These are phyloP conservation scores for Paecilomyces sp. DNA, from an alignment of 2,329 filamentous ascomycete genomes.

Conservation along the genomic window DNA sequence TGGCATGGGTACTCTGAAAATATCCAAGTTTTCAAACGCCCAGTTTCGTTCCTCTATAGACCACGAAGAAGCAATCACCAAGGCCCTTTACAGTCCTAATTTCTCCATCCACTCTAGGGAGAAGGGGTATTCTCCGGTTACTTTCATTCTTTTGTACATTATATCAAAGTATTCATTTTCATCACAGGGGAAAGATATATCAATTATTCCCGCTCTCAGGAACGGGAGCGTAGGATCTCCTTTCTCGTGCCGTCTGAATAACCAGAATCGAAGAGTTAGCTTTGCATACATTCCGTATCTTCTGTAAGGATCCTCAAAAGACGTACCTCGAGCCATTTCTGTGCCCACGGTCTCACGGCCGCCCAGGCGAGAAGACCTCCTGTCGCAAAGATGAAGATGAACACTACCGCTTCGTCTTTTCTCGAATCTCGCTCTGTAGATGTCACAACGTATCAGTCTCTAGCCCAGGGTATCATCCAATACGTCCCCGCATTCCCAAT, in stretches of 20 bases:
- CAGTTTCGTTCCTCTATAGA: too few species aligned
- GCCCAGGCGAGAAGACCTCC: conserved; percentile 55
- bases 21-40: too few species aligned
- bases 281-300: neutral
- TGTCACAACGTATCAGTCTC: conserved; percentile 3
- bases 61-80: too few species aligned
- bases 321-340: conserved; percentile 48
- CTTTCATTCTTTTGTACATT: neutral
- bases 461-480: neutral
- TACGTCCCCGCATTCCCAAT: neutral
- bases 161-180: neutral
- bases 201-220: conserved; percentile 20
- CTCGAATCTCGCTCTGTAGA: conserved; percentile 55
- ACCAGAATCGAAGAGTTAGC: conserved; percentile 6
- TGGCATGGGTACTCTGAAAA: too few species aligned
- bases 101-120: too few species aligned
- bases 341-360: conserved; percentile 51
- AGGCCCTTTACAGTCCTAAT: too few species aligned
- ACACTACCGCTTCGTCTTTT: conserved; percentile 60
- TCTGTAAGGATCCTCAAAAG: neutral
- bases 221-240: conserved; percentile 47
- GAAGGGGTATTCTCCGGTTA: too few species aligned
- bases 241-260: conserved; percentile 38
- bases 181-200: neutral
- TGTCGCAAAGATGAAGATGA: conserved; percentile 59